A percentile compares a stretch with the other conserved stretches of the same genome.
phyloP scores from a whole-genome alignment of 129 eudicot genomes.

The Arctium minus region DNA sequence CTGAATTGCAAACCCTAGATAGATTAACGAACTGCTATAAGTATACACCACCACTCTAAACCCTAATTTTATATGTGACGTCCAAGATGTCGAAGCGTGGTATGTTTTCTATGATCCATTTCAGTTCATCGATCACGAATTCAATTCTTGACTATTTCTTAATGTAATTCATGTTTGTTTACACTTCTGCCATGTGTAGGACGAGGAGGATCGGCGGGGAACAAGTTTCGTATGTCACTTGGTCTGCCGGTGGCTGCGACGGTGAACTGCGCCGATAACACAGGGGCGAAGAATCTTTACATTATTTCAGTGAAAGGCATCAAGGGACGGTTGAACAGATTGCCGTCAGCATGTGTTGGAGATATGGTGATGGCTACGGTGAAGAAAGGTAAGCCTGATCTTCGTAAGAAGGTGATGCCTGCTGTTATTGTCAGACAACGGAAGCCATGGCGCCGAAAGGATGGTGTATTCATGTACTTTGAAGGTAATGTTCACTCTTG shows the following conservation, averaged over 20 bases:
- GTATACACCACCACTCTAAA: neutral
- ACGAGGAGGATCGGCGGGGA: slow-evolving; percentile 71
- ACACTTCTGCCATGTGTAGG: slow-evolving; percentile 15
- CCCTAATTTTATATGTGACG: neutral
- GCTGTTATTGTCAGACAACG: slow-evolving; percentile 48
- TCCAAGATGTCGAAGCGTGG: slow-evolving; percentile 35
- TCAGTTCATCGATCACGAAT: neutral
- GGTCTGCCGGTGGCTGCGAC: slow-evolving; percentile 82
- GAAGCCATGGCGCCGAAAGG: slow-evolving; percentile 56
- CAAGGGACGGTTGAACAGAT: slow-evolving; percentile 51
- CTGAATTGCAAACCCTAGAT: slow-evolving; percentile 24
- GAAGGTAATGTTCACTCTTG: slow-evolving; percentile 28
- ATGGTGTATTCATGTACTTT: slow-evolving; percentile 49
- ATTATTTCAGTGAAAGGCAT: slow-evolving; percentile 65
- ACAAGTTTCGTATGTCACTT: slow-evolving; percentile 74
- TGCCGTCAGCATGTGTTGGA: slow-evolving; percentile 50
- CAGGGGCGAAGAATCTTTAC: slow-evolving; percentile 65
- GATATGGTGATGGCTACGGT: slow-evolving; percentile 59
- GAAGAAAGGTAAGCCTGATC: slow-evolving; percentile 47
- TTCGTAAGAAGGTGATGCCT: slow-evolving; percentile 49
- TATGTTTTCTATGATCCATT: neutral
- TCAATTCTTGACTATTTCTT: neutral
- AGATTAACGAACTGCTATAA: neutral
- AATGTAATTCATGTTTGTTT: neutral
- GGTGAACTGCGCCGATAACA: slow-evolving; percentile 69